Base-by-base conservation (phyloP, 2,329 filamentous ascomycete genomes). In the Fonsecaea erecta region DNA sequence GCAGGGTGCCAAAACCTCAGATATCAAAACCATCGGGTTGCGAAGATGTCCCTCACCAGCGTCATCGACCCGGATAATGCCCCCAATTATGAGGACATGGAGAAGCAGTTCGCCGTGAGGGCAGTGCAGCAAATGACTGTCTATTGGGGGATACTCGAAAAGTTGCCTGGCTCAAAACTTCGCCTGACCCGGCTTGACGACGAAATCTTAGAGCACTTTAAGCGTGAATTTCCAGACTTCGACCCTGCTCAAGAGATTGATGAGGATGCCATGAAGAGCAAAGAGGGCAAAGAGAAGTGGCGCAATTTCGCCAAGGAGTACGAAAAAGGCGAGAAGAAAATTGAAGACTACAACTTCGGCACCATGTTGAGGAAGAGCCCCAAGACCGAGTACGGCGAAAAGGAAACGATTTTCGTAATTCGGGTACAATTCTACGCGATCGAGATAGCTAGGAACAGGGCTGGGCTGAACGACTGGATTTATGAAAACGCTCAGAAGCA, bases 91-190 rank as follows among this genome's bases (percentile, higher is more conserved):
- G 86, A 89, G 77, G 87, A 90, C 79, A 97, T 99, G 77, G 95
- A 99, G 86, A 97, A 97, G 85, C 95, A 98, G 79, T 99, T 99
- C 75, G 95, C 95, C 32, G 95, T 99, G 74, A 98, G 98, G 84
- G 93, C 90, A 58, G 95, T 98, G 40, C 91, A 97, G 79, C 95
- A 99, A 79, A 92, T 99, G 85, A 87, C 92, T 75, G 97, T 94
- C 55, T 98, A 99, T 85, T 99, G 94, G 94, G 84, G 89, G 59
- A 94, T 99, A 75, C 90, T 99, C 73, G 90, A 97, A 79, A 92
- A 90, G 76, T 87, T 96, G 71, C 91, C 87, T 73, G 95, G 94
- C 71, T 97, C 93, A n/a, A 83, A 88, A 68, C 84, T 99, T 66
- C 91, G 92, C 68, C 86, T 99, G 69, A 99, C 95, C 67, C 95